Evolutionary conservation across 805 yeast species (phyloP), one percentile per base, ranked within the genome.

Genomic region (Hyphopichia homilentoma): DNA sequence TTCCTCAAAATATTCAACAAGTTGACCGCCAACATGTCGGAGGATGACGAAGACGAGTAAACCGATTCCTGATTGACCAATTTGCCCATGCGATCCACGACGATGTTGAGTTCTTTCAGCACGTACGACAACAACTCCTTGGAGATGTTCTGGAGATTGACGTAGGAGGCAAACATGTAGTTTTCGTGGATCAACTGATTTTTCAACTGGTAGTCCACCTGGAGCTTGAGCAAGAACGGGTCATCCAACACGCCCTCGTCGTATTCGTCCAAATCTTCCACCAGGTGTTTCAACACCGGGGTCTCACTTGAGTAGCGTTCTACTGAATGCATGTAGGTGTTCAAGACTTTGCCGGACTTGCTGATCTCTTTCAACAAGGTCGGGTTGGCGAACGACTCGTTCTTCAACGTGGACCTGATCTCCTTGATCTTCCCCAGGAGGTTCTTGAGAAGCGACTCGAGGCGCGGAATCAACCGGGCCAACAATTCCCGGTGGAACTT

Each of bases 341-440:
- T 54, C 34, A 81, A 52, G 20, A 77, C 75, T 25, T 59, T 55
- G 35, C 79, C 81, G 2, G 95, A 81, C 35, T 73, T 76, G 33
- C 70, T 70, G 35, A 82, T 72, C 53, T 66, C 71, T 29, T 48
- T 62, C 9, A 56, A 37, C 17, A 66, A 40, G 6, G 53, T 49
- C 13, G 53, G 44, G 39, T 64, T 65, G 16, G 68, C 61, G 43
- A 66, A 66, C 2, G 66, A 52, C 13, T 66, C 71, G 43, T 66
- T 65, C 34, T 55, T 61, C 38, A 66, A 48, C 19, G 65, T 52
- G 5, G 60, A 45, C 44, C 48, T 63, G 41, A 66, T 65, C 41
- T 66, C 73, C 39, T 62, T 64, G 41, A 66, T 66, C 33, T 66
- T 66, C 37, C 44, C 33, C 21, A 54, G 43, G 29, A 66, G 52